Evolutionary conservation across 306 rosid genomes (phyloP), one percentile per base, ranked within the genome.

Genomic region (Trifolium pratense): DNA sequence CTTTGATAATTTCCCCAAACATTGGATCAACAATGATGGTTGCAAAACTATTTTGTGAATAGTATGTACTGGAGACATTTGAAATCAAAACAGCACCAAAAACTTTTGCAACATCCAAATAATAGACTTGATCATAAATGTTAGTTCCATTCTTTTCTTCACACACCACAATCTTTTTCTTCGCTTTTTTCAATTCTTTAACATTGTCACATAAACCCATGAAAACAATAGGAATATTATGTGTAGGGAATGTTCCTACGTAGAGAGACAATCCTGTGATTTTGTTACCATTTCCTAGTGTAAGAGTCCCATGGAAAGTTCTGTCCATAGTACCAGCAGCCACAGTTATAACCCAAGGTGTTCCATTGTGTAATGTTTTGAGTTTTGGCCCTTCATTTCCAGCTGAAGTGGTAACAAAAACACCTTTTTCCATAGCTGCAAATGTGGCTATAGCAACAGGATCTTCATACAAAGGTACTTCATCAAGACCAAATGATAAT

Each of bases 361-460:
- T 87, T 48, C 98, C 98, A 49, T 87, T 92, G 32, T 92, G 97
- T 18, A 92, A 59, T 0, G 83, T 55, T 26, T 34, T 73, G 34
- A 62, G 66, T 2, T 0, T 0, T 1, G 96, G 92, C 0, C 98
- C 98, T 0, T 21, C 26, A 9, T 92, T 92, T 6, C 96, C 97
- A 8, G 95, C 86, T 0, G 95, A 88, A 0, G 98, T 80, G 12
- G 97, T 66, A 31, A 92, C 97, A n/a, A 92, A 85, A 55, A 92
- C 43, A 1, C 89, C 89, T 36, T 75, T 90, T 39, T 87, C 68
- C 79, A 86, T 25, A 34, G 96, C 98, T 3, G 92, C 80, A 52
- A 88, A 92, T 1, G 97, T 84, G 49, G 97, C 96, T 83, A 88
- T 81, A 0, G 98, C 97, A 23, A 90, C 32, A 1, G 96, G 91